Conservation (phyloP, 2,329 filamentous ascomycete species). For the Pyrenophora teres region DNA sequence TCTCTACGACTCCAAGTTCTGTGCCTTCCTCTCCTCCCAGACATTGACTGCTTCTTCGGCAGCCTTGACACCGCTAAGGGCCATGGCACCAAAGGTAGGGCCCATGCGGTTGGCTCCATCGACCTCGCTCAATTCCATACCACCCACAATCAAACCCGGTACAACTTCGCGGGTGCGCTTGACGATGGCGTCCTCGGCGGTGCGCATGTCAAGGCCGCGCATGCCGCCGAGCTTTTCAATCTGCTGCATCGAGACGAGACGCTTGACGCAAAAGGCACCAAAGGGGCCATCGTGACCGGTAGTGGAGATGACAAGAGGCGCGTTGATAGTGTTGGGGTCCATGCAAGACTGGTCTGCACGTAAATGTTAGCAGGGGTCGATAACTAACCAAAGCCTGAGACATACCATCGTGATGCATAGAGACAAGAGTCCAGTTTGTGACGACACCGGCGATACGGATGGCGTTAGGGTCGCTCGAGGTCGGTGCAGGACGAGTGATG, state of each 20-base stretch:
- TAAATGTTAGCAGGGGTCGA: constrained; percentile 12
- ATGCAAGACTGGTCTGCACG: constrained; percentile 86
- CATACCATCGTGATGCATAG: constrained; percentile 57
- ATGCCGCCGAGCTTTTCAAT: constrained; percentile 86
- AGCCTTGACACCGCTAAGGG: constrained; percentile 83
- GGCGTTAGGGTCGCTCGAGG: constrained; percentile 51
- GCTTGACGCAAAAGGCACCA: constrained; percentile 88
- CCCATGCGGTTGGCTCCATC: constrained; percentile 93
- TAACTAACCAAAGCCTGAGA: not conserved
- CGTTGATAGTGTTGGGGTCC: constrained; percentile 97
- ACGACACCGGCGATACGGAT: constrained; percentile 86
- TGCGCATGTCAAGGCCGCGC: constrained; percentile 91
- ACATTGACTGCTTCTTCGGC: constrained; percentile 82
- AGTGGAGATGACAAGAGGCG: constrained; percentile 83
- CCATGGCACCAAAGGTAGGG: constrained; percentile 89
- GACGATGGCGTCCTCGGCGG: constrained; percentile 89
- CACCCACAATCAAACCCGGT: constrained; percentile 87
- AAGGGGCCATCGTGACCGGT: constrained; percentile 92
- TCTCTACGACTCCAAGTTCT: constrained; percentile 63
- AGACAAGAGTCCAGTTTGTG: constrained; percentile 93
- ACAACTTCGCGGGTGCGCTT: constrained; percentile 88
- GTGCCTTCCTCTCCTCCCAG: constrained; percentile 75
- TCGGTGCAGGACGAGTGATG: constrained; percentile 71
- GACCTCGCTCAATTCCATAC: constrained; percentile 90
- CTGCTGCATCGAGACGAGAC: constrained; percentile 84